phyloP scores from a whole-genome alignment of 1,284 basidiomycete species.

The Mycena citricolor region DNA sequence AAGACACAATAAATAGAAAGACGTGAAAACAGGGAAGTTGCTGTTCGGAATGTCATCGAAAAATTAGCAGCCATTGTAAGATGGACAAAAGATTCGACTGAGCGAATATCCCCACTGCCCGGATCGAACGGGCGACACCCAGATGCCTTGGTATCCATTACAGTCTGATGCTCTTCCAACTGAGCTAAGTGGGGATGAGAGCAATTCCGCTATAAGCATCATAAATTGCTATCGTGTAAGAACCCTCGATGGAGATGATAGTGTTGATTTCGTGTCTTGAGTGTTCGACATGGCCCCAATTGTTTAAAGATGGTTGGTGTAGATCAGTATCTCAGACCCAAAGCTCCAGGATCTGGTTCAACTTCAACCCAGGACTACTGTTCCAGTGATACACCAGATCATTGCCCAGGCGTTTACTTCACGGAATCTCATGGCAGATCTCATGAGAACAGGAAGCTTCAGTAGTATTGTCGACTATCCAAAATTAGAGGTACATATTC shows the following conservation, averaged over 20 bases:
- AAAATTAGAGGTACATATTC: too few relatives aligned
- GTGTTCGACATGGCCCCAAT: neutral
- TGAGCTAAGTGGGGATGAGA: constrained; percentile 14
- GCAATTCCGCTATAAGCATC: neutral
- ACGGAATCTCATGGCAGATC: neutral
- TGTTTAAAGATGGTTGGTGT: constrained; percentile 7
- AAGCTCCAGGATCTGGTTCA: neutral
- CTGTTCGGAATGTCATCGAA: too few relatives aligned
- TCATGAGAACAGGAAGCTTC: neutral
- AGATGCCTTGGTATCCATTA: constrained; percentile 7
- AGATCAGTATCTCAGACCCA: neutral
- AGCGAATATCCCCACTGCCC: too few relatives aligned
- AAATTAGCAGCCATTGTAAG: too few relatives aligned
- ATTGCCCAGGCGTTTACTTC: neutral
- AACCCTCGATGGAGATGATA: too few relatives aligned
- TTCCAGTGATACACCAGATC: neutral
- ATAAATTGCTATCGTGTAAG: too few relatives aligned
- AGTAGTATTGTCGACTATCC: neutral
- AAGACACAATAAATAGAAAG: too few relatives aligned
- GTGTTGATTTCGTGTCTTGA: too few relatives aligned
- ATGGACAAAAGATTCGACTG: too few relatives aligned
- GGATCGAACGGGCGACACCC: too few relatives aligned
- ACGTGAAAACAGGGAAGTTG: too few relatives aligned
- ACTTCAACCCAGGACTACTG: too few relatives aligned
- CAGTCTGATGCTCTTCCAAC: constrained; percentile 20